Evolutionary conservation across 2,329 filamentous ascomycete genomes (phyloP), one percentile per base, ranked within the genome.

Genomic region (Penicillium griseofulvum): DNA sequence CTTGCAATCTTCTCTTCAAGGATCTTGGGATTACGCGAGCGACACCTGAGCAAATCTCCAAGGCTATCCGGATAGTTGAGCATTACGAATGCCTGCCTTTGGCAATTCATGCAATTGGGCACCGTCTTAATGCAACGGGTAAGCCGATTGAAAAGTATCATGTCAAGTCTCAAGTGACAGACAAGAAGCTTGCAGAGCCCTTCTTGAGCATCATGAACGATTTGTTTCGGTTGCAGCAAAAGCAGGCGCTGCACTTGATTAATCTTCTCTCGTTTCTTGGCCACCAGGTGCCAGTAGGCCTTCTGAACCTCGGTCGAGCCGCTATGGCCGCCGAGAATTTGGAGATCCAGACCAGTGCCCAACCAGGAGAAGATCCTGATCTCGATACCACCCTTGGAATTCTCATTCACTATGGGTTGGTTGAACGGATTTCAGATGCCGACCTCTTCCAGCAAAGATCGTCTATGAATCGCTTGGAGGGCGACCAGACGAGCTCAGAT

Each of bases 91-190:
- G 83, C 52, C 74, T 89, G 14, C 87, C 87, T 0, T 74, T 89
- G 7, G 87, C 87, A 59, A 86, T 90, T 19, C 85, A 88, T 62
- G 83, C 86, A 0, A 83, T 86, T 2, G 84, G 84, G 1, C 81
- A 84, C 58, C 80, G 85, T 33, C 73, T 89, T 14, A 85, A 82
- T 52, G 80, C 81, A 3, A 85, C 83, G 0, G 76, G 79, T 17
- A 86, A 87, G 59, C 83, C 85, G 0, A 74, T 89, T 3, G 80
- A 82, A 1, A 83, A 78, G 59, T 88, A 86, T 57, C 72, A 70
- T 33, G 72, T 85, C n/a, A 77, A 78, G 56, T 80, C 80, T 1
- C 86, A 83, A 55, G 75, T 79, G 37, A 81, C 77, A 1, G 80
- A 83, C 41, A 80, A 82, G 6, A 82, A 81, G 57, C 78, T 84